Conservation (phyloP, 805 yeast species). For the Candida mattraensis region DNA sequence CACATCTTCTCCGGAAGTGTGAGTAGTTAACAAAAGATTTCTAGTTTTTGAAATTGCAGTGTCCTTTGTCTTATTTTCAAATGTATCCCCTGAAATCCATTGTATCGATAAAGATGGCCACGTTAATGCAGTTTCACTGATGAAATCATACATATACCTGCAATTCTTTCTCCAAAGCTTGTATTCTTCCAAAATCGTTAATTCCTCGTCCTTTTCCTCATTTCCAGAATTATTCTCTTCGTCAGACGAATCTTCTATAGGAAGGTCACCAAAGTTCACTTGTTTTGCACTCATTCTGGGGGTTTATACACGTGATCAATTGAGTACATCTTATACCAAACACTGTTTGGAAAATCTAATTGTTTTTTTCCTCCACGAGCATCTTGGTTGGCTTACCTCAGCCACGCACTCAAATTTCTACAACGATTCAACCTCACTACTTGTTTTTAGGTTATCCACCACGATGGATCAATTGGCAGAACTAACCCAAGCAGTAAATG, state of each 20-base stretch:
- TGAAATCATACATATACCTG: slow-evolving; percentile 79
- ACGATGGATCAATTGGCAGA: slow-evolving; percentile 18
- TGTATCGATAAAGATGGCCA: slow-evolving; percentile 84
- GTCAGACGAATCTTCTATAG: slow-evolving; percentile 19
- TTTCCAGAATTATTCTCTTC: slow-evolving; percentile 16
- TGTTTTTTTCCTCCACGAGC: no score
- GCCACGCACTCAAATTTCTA: no score
- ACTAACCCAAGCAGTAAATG: slow-evolving; percentile 14
- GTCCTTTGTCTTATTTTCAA: slow-evolving; percentile 26
- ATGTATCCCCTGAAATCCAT: slow-evolving; percentile 58
- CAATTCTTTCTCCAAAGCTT: slow-evolving; percentile 80
- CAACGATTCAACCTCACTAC: no score
- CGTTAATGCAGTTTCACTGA: slow-evolving; percentile 72
- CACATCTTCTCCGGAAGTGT: slow-evolving; percentile 67
- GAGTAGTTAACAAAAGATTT: slow-evolving; percentile 65
- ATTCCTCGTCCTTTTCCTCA: slow-evolving; percentile 35
- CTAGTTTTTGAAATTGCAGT: slow-evolving; percentile 37
- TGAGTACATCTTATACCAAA: no score
- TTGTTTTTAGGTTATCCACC: no score
- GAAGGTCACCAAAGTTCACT: slow-evolving; percentile 27
- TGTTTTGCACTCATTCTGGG: slow-evolving; percentile 22
- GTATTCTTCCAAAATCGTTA: slow-evolving; percentile 63
- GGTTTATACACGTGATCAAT: no score
- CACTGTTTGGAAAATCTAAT: no score
- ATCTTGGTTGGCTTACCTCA: no score